Base-by-base conservation (phyloP, 768 basidiomycete genomes). In the Pleurotus cornucopiae region DNA sequence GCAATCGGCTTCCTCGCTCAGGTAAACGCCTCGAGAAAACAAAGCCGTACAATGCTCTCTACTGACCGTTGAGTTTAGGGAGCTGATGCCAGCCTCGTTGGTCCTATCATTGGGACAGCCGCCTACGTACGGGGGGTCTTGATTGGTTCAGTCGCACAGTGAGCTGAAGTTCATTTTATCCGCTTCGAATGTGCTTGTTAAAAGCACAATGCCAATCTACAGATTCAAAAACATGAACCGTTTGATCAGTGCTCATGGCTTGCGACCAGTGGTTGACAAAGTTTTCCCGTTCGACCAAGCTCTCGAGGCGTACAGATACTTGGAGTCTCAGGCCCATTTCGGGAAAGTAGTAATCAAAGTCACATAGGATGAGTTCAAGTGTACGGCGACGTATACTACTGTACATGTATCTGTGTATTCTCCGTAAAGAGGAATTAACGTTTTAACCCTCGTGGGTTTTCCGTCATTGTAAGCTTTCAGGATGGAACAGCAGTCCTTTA, bases 331-430 rank as follows among this genome's bases (percentile, higher is more conserved):
- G 58, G 73, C 74, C 56, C 82, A 85, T 63, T 77, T 84, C 18
- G 85, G 85, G 13, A 85, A 87, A 68, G 75, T 85, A 13, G 79
- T 81, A 14, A 79, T 84, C 57, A 75, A 74, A 67, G 76, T 84
- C 37, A n/a, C 34, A 23, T 53, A 41, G 30, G 30, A 3, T 11
- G 30, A 34, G 9, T 9, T 9, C 7, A 7, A 11, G 11, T 9
- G 9, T 34, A 34, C 30, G 30, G 11, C 30, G 2, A 34, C 9
- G 11, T 34, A 34, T 3, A 11, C 30, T 34, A 4, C 2, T 11
- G 30, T 11, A 34, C 9, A 2, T 11, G 30, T 34, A 34, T 9
- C 9, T 34, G 30, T 34, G 11, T 9, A 9, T 7, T 11, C 7
- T 34, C 30, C 30, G 4, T 34, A 4, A 11, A 34, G 23, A 25